A percentile compares a stretch with the other conserved stretches of the same genome.
These are phyloP conservation scores for Mucor plumbeus DNA, from an alignment of 371 early-diverging fungal species.

Conservation along the genomic window DNA sequence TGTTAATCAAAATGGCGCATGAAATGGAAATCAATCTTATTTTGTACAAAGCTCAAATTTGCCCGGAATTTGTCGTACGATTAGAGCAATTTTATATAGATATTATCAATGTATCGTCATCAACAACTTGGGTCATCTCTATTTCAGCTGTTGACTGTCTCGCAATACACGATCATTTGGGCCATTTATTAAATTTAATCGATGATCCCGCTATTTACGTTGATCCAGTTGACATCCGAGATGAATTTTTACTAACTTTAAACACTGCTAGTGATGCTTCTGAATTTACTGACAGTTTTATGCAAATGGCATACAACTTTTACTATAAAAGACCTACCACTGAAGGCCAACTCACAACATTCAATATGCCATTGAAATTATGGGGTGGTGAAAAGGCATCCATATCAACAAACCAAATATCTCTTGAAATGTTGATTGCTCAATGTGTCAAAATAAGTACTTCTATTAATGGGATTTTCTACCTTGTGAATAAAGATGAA, in stretches of 20 bases:
- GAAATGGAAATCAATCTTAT: constrained; percentile 7
- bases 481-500: background rate
- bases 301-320: background rate
- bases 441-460: background rate
- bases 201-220: background rate
- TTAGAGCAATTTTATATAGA: constrained; percentile 6
- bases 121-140: background rate
- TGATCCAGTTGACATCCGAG: background rate
- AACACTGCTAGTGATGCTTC: background rate
- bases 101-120: background rate
- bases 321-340: background rate
- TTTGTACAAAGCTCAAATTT: constrained; percentile 5
- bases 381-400: constrained; percentile 2
- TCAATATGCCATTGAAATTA: background rate
- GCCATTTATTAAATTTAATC: background rate
- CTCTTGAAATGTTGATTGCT: background rate
- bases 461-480: constrained; percentile 3
- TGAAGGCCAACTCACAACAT: background rate
- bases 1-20: background rate
- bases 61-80: constrained; percentile 7
- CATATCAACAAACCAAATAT: background rate
- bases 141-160: background rate
- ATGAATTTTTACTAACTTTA: constrained; percentile 3
- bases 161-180: background rate
- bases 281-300: background rate